Base-by-base conservation (phyloP, 1,139 yeast genomes). In the Suhomyces panamericanus region DNA sequence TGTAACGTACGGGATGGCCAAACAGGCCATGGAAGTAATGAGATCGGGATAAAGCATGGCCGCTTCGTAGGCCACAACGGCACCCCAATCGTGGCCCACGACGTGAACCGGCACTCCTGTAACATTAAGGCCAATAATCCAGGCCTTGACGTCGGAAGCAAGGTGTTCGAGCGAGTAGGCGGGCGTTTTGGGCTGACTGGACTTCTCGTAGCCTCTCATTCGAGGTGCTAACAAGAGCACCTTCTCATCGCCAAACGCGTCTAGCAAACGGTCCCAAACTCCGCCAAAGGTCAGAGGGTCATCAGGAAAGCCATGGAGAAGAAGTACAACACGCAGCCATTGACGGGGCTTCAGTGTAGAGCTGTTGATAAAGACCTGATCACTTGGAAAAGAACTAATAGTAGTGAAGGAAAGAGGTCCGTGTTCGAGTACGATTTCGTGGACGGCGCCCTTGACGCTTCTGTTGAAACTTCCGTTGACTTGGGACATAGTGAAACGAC, bases 51-150 rank as follows among this genome's bases (percentile, higher is more conserved):
- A 71, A 44, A 64, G 42, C 32, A 60, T 57, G 2, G 76, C 72
- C 2, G 71, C 57, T 49, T 69, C 69, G 54, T 63, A 72, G 11
- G 70, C 54, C 28, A 64, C 58, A 22, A 70, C 56, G 2, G 78
- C 77, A 24, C 78, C 78, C 78, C 78, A 73, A 54, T 73, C 78
- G 50, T 73, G 78, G 8, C 77, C 77, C 16, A 73, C 58, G 31
- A 73, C 49, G 50, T 73, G 75, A 6, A 73, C 69, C 2, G 73
- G 71, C n/a, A 62, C 55, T 7, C 45, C 35, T 11, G 51, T 48
- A 1, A 59, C 57, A 36, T 56, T 54, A 20, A 52, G 53, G 30
- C 65, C 49, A 35, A 55, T 49, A 32, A 73, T 64, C 72, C 76
- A 73, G 17, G 64, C 64, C 39, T 53, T 51, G 15, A 73, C 63